phyloP scores from a whole-genome alignment of 176 grass and related monocot species.

The Aechmea fasciata region DNA sequence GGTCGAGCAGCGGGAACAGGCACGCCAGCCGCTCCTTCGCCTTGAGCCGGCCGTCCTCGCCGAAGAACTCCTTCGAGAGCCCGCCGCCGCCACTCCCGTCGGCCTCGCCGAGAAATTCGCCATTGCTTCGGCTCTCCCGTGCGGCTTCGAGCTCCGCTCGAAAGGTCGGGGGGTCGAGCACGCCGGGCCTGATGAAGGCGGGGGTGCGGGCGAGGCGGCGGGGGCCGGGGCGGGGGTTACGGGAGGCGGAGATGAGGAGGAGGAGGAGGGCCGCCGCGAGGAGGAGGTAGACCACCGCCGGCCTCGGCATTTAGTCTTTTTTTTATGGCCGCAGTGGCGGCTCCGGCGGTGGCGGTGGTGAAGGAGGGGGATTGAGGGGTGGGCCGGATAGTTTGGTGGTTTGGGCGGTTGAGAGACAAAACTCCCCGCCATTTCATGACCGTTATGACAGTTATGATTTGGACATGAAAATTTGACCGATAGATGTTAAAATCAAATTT shows the following conservation, averaged over 20 bases:
- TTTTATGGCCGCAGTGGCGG: too few species aligned
- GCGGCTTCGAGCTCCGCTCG: neutral
- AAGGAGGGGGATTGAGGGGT: too few species aligned
- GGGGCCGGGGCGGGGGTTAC: neutral
- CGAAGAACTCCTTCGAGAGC: conserved; percentile 14
- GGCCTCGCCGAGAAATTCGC: neutral
- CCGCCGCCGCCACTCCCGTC: neutral
- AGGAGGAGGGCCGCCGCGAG: conserved; percentile 9
- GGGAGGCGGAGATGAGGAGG: conserved; percentile 21
- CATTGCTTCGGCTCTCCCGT: neutral
- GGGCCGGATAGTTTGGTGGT: too few species aligned
- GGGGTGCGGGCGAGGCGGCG: neutral
- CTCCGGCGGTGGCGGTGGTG: too few species aligned
- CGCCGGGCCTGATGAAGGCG: conserved; percentile 11
- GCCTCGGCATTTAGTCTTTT: neutral
- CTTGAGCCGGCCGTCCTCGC: conserved; percentile 17
- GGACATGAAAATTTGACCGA: too few species aligned
- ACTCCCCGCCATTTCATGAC: too few species aligned
- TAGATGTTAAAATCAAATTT: too few species aligned
- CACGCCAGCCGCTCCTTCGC: conserved; percentile 32
- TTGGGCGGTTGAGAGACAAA: too few species aligned
- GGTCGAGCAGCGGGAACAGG: conserved; percentile 30
- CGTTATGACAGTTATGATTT: too few species aligned
- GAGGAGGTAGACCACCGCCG: conserved; percentile 3
- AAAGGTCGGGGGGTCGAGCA: conserved; percentile 24